phyloP scores from a whole-genome alignment of 2,329 filamentous ascomycete species.

The Aspergillus niger region DNA sequence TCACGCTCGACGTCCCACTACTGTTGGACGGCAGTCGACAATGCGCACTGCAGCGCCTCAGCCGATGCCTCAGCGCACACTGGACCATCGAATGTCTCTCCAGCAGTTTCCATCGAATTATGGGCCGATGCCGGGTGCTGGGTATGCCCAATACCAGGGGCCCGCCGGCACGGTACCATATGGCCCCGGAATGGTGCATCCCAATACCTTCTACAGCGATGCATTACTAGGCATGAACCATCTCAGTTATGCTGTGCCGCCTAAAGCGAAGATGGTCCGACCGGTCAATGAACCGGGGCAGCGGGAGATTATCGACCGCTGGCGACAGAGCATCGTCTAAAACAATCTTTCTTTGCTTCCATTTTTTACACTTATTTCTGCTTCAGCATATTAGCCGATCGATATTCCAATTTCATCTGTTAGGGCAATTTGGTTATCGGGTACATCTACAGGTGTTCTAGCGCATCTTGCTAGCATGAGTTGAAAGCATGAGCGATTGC shows the following conservation, averaged over 20 bases:
- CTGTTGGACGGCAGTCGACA: slow-evolving; percentile 31
- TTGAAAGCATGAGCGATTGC: slow-evolving; percentile 5
- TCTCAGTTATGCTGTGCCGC: slow-evolving; percentile 30
- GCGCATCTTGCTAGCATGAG: background rate
- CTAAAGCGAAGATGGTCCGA: slow-evolving; percentile 31
- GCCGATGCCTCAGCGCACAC: slow-evolving; percentile 19
- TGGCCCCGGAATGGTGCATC: slow-evolving; percentile 28
- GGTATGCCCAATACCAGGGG: slow-evolving; percentile 19
- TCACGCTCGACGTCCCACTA: slow-evolving; percentile 53
- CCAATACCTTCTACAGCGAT: slow-evolving; percentile 32
- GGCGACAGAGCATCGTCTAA: slow-evolving; percentile 52
- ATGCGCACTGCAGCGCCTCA: slow-evolving; percentile 24
- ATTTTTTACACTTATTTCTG: background rate
- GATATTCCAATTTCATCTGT: background rate
- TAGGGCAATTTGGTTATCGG: background rate
- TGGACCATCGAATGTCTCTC: slow-evolving; percentile 34
- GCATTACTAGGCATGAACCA: slow-evolving; percentile 31
- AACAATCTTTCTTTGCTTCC: background rate
- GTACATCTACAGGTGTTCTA: background rate
- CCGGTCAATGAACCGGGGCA: slow-evolving; percentile 52
- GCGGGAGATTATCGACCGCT: slow-evolving; percentile 61
- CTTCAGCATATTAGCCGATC: background rate
- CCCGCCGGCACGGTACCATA: slow-evolving; percentile 27
- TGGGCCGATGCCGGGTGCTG: slow-evolving; percentile 20
- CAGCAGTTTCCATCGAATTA: slow-evolving; percentile 30